phyloP scores from a whole-genome alignment of 1,284 basidiomycete genomes.

The Wolfiporia cocos region DNA sequence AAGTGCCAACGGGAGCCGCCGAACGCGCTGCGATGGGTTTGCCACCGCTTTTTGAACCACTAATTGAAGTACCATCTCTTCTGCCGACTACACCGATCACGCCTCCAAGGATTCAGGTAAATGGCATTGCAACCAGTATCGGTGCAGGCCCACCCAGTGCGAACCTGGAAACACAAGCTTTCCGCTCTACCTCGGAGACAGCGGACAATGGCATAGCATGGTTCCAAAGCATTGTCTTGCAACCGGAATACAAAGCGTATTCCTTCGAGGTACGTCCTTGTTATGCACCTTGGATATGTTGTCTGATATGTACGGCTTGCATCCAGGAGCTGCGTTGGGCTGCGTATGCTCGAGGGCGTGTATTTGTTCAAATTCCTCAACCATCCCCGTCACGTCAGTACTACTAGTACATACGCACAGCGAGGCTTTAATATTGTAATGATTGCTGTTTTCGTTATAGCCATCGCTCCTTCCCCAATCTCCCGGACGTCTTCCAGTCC shows the following conservation, averaged over 20 bases:
- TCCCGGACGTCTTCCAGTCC: no score
- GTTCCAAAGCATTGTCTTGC: slow-evolving; percentile 29
- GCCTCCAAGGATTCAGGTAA: not conserved
- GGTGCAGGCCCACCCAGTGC: slow-evolving; percentile 14
- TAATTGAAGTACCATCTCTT: not conserved
- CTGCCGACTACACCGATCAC: not conserved
- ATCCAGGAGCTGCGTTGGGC: slow-evolving; percentile 1
- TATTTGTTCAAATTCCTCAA: not conserved
- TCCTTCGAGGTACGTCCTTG: slow-evolving; percentile 33
- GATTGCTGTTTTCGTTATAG: not conserved
- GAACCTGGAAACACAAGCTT: slow-evolving; percentile 32
- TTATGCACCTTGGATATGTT: not conserved
- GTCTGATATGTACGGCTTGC: not conserved
- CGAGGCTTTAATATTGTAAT: no score
- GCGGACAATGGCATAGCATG: slow-evolving; percentile 22
- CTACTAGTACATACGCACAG: not conserved
- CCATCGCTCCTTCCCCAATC: slow-evolving; percentile 7
- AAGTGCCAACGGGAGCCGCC: slow-evolving; percentile 29
- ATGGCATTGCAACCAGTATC: not conserved
- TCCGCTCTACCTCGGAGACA: slow-evolving; percentile 13
- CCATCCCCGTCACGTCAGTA: not conserved
- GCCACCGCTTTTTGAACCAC: slow-evolving; percentile 40
- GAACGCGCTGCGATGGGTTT: slow-evolving; percentile 33
- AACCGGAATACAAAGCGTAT: slow-evolving; percentile 29
- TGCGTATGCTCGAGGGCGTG: not conserved